Conservation (phyloP, 768 basidiomycete genomes). For the Tylopilus rubrobrunneus region DNA sequence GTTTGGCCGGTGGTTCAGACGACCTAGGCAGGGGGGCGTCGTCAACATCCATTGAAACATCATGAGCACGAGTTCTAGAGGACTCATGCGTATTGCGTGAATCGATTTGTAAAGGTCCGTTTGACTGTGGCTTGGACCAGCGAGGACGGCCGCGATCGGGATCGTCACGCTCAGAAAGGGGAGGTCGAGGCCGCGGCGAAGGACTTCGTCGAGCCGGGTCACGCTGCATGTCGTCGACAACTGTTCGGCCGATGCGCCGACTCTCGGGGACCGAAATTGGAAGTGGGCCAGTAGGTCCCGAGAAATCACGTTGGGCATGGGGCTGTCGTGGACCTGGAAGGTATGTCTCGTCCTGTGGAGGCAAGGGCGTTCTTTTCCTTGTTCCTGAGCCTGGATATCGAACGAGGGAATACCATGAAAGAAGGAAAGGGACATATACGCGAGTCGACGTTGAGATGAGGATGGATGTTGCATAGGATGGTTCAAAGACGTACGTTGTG, state of each 20-base stretch:
- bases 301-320: conserved; percentile 11
- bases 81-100: conserved; percentile 17
- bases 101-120: conserved; percentile 13
- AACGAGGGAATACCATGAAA: conserved; percentile 17
- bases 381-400: conserved; percentile 26
- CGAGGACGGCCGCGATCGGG: conserved; percentile 13
- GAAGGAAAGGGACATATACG: conserved; percentile 18
- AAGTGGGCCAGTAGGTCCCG: not conserved
- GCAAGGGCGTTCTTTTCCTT: conserved; percentile 36
- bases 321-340: conserved; percentile 18
- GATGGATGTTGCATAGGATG: conserved; percentile 26
- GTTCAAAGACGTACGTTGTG: conserved; percentile 37
- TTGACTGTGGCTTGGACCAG: conserved; percentile 12
- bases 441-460: conserved; percentile 27
- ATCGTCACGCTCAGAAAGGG: conserved; percentile 10
- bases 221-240: conserved; percentile 2
- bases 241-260: conserved; percentile 1
- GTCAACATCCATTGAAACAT: conserved; percentile 28
- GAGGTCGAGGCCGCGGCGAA: conserved; percentile 7
- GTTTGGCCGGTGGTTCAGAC: conserved; percentile 17
- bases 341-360: conserved; percentile 33
- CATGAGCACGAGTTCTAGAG: conserved; percentile 19
- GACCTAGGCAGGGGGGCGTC: conserved; percentile 19
- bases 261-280: conserved; percentile 8
- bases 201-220: conserved; percentile 12